A percentile compares a stretch with the other conserved stretches of the same genome.
Conservation (phyloP, 176 grass and related monocot species). For the Triticum dicoccoides region DNA sequence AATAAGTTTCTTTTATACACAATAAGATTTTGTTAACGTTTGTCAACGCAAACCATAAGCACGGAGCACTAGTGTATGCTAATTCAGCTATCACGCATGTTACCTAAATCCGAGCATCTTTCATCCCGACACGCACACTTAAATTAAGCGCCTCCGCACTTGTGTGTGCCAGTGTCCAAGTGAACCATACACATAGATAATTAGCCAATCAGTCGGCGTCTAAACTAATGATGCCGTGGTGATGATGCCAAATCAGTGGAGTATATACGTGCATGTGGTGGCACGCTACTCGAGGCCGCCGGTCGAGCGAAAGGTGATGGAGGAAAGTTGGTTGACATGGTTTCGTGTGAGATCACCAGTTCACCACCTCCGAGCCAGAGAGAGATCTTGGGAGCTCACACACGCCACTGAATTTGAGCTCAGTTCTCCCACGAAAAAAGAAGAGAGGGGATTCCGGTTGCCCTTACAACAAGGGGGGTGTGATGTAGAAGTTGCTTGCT, state of each 20-base stretch:
- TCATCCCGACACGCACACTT: background rate
- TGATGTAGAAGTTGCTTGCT: constrained; percentile 10
- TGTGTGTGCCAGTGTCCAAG: background rate
- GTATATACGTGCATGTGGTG: background rate
- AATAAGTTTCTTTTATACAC: too few relatives aligned
- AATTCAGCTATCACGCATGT: too few relatives aligned
- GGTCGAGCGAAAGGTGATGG: background rate
- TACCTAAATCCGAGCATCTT: background rate
- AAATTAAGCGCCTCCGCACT: background rate
- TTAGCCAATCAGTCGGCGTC: background rate
- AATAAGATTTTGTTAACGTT: too few relatives aligned
- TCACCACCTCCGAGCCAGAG: too few relatives aligned
- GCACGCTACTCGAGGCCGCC: constrained; percentile 8
- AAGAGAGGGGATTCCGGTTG: too few relatives aligned
- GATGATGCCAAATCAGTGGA: too few relatives aligned
- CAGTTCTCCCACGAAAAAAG: too few relatives aligned
- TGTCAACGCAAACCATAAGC: too few relatives aligned
- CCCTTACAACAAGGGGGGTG: too few relatives aligned
- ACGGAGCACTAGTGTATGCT: too few relatives aligned
- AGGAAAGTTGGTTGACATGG: background rate
- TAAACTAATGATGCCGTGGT: background rate
- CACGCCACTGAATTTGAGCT: too few relatives aligned
- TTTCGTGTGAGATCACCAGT: background rate
- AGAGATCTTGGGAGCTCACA: too few relatives aligned
- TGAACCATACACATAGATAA: background rate